phyloP scores from a whole-genome alignment of 1,139 yeast genomes.

The Barnettozyma hawaiiensis region DNA sequence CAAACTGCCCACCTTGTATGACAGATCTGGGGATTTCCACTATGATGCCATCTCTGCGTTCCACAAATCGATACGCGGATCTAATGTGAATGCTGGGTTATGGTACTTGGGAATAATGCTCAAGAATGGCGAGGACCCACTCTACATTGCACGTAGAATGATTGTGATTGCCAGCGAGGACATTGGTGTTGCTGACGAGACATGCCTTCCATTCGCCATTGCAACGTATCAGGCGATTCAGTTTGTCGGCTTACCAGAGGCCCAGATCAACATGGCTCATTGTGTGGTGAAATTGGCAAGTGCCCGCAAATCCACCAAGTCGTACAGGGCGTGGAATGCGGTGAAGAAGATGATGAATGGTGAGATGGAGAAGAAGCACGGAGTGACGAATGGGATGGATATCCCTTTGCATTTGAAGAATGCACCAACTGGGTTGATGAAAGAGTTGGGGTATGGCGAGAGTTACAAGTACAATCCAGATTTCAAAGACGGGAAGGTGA shows the following conservation, averaged over 20 bases:
- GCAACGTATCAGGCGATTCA: conserved; percentile 84
- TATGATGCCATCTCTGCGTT: conserved; percentile 94
- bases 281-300: conserved; percentile 84
- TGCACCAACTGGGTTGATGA: conserved; percentile 91
- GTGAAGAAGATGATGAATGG: conserved; percentile 54
- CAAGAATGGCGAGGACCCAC: conserved; percentile 88
- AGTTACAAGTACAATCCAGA: conserved; percentile 87
- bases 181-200: conserved; percentile 74
- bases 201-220: conserved; percentile 80
- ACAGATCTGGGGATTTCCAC: conserved; percentile 84
- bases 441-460: conserved; percentile 77
- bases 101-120: conserved; percentile 85
- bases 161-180: conserved; percentile 91
- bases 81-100: conserved; percentile 83
- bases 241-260: conserved; percentile 96
- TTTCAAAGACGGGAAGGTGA: conserved; percentile 62
- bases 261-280: conserved; percentile 84
- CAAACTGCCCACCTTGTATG: conserved; percentile 65
- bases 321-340: conserved; percentile 70
- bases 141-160: conserved; percentile 88
- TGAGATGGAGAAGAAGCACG: conserved; percentile 38
- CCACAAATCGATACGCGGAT: conserved; percentile 86
- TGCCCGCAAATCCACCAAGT: conserved; percentile 80
- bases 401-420: conserved; percentile 82
- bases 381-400: conserved; percentile 45